Evolutionary conservation across 2,329 filamentous ascomycete genomes (phyloP).

Genomic region (Paraphaeosphaeria minitans): DNA sequence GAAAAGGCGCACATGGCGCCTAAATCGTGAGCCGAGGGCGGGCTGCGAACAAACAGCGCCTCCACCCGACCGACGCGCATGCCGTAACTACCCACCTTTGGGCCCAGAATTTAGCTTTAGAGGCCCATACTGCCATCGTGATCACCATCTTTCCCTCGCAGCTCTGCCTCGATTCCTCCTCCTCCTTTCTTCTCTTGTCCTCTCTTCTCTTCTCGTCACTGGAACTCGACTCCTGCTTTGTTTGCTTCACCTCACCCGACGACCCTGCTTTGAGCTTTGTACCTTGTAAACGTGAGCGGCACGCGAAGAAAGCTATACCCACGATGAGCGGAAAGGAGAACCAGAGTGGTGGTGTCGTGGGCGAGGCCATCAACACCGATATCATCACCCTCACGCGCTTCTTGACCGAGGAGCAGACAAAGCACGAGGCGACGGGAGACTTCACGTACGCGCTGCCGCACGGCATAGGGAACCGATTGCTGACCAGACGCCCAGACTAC

Average conservation of each 20-base stretch:
- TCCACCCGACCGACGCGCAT: constrained; percentile 41
- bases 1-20: constrained; percentile 32
- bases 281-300: not conserved
- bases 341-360: constrained; percentile 57
- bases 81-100: constrained; percentile 39
- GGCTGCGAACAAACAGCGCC: constrained; percentile 35
- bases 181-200: not conserved
- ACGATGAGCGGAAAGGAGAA: constrained; percentile 51
- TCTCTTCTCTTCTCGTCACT: no score
- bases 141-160: constrained; percentile 5
- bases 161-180: constrained; percentile 1
- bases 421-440: constrained; percentile 95
- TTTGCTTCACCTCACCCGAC: not conserved
- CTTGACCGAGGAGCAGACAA: constrained; percentile 93
- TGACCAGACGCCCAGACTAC: constrained; percentile 63
- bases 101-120: constrained; percentile 36
- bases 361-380: constrained; percentile 83
- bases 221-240: constrained; percentile 12
- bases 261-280: not conserved
- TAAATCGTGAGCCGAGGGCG: constrained; percentile 41
- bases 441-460: constrained; percentile 76
- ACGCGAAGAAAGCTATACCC: not conserved
- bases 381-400: constrained; percentile 95
- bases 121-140: constrained; percentile 5
- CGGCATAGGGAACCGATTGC: not conserved